Base-by-base conservation (phyloP, 2,329 filamentous ascomycete genomes). In the Alternaria triticimaculans region DNA sequence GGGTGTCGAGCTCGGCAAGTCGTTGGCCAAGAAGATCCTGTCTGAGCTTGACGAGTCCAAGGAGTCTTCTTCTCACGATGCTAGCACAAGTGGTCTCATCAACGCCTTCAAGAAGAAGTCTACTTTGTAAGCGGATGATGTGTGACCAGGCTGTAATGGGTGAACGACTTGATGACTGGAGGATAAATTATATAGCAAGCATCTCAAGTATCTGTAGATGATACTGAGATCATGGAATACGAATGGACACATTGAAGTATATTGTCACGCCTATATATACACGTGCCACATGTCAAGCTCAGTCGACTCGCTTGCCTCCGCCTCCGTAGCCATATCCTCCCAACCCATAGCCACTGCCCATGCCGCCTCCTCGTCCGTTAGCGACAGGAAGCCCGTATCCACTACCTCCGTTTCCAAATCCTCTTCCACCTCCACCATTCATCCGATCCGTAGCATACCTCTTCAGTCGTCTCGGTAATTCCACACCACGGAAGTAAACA, bases 1-100 rank as follows among this genome's bases (percentile, higher is more conserved):
- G 96, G 96, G 96, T 84, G 96, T 99, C 48, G 96, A 99, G 87
- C 86, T 99, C 66, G 96, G 96, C 81, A 99, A 99, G 90, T 90
- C 91, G 44, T 85, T 99, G 71, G 96, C 96, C 66, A 98, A 87
- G 82, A 86, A 86, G 78, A 87, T 82, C 62, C 78, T 83, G 68
- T 81, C 83, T 76, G 96, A 99, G 86, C 87, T 99, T 63, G 94
- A 97, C 70, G 87, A 90, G 78, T 82, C 87, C n/a, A 92, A 88
- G 65, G 89, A 88, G 73, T 89, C 89, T 58, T 84, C 84, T 63
- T 88, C 87, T 62, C 96, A 99, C 83, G 96, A 99, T 81, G 84
- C 89, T 66, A 96, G 92, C 75, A 99, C 96, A 11, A 93, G 90
- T 68, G 93, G 94, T 26, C 86, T 99, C 71, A 94, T 99, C 81